Conservation (phyloP, 106 monocot species). For the Dactylorhiza incarnata region DNA sequence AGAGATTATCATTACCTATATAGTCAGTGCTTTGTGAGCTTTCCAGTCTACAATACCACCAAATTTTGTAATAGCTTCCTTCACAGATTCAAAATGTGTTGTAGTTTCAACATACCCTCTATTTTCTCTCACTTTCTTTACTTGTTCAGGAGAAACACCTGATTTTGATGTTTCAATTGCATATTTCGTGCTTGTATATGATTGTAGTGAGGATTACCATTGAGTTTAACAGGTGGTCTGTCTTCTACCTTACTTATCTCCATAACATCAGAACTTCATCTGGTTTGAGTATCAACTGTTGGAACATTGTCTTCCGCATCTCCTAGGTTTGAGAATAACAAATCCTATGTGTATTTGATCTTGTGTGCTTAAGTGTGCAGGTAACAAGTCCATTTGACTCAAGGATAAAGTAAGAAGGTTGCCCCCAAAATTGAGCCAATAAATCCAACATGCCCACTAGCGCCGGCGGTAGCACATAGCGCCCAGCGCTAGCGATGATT, state of each 20-base stretch:
- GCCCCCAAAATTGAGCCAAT: too few species aligned
- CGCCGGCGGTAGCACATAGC: too few species aligned
- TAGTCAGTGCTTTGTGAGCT: conserved; percentile 41
- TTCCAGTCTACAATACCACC: conserved; percentile 70
- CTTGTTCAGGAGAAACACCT: conserved; percentile 12
- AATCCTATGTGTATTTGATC: too few species aligned
- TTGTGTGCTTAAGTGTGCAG: too few species aligned
- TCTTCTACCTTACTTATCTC: conserved; percentile 1
- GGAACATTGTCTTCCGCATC: too few species aligned
- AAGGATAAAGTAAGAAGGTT: too few species aligned
- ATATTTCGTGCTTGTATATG: conserved; percentile 9
- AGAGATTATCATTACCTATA: conserved; percentile 29
- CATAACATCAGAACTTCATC: background rate
- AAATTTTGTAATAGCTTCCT: conserved; percentile 48
- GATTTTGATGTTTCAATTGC: conserved; percentile 9
- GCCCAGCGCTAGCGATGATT: too few species aligned
- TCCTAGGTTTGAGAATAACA: too few species aligned
- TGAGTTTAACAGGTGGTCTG: background rate
- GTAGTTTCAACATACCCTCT: conserved; percentile 51
- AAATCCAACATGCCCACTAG: too few species aligned
- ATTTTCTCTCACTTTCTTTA: conserved; percentile 8
- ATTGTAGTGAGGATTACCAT: background rate
- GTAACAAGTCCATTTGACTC: too few species aligned
- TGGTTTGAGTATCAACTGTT: conserved; percentile 9
- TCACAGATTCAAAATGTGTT: conserved; percentile 61